These are phyloP conservation scores for Aspergillus nidulans DNA, from an alignment of 495 filamentous ascomycete species.

Conservation along the genomic window DNA sequence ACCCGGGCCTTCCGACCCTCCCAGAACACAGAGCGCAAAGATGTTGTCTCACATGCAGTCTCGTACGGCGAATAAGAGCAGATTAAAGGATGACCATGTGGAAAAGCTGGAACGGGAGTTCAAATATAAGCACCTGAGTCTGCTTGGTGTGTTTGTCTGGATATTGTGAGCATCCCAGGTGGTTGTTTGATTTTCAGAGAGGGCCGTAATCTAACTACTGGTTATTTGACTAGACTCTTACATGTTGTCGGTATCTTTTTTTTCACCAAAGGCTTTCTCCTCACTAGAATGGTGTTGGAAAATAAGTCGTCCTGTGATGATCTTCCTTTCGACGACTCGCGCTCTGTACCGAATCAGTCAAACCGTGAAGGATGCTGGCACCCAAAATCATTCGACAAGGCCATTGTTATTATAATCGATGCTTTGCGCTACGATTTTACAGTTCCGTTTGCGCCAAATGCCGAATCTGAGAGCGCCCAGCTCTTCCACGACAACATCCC, in stretches of 20 bases:
- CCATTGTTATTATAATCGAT: slow-evolving; percentile 87
- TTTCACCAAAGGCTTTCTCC: slow-evolving; percentile 94
- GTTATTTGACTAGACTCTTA: slow-evolving; percentile 47
- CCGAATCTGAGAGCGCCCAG: slow-evolving; percentile 47
- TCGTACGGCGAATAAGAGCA: slow-evolving; percentile 16
- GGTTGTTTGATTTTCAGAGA: neutral
- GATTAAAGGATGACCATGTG: slow-evolving; percentile 19
- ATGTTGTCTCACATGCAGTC: slow-evolving; percentile 16
- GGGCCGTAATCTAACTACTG: slow-evolving; percentile 3
- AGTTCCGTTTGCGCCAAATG: slow-evolving; percentile 62
- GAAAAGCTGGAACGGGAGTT: slow-evolving; percentile 35
- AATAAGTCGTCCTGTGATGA: slow-evolving; percentile 76
- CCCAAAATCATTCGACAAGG: slow-evolving; percentile 85
- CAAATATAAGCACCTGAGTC: slow-evolving; percentile 36
- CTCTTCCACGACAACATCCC: slow-evolving; percentile 85
- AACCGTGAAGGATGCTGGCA: slow-evolving; percentile 84
- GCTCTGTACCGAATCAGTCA: slow-evolving; percentile 32
- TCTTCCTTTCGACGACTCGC: slow-evolving; percentile 57
- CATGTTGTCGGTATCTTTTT: slow-evolving; percentile 81
- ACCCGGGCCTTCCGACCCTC: slow-evolving; percentile 7
- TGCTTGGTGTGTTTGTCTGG: slow-evolving; percentile 41
- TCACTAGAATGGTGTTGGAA: slow-evolving; percentile 86
- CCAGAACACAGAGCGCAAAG: slow-evolving; percentile 16
- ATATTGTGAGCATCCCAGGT: slow-evolving; percentile 33
- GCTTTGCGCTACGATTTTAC: slow-evolving; percentile 97